A percentile compares a stretch with the other conserved stretches of the same genome.
Conservation (phyloP, 352 stramenopile genomes). For the Phytophthora europaea region DNA sequence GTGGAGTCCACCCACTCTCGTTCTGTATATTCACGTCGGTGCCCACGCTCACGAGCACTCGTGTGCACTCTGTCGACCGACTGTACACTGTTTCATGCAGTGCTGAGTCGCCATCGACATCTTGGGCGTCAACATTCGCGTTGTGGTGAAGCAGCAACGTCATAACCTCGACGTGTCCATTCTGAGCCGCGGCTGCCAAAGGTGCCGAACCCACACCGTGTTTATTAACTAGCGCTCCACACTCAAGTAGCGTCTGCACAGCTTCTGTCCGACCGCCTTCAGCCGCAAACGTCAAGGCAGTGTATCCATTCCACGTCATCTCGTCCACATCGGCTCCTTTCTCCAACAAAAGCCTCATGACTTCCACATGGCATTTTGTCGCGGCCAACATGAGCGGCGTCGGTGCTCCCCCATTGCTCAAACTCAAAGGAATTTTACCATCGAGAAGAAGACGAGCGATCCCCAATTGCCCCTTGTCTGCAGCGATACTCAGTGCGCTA, state of each 20-base stretch:
- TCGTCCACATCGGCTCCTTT: conserved; percentile 13
- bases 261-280: conserved; percentile 10
- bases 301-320: conserved; percentile 14
- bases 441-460: conserved; percentile 11
- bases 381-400: conserved; percentile 30
- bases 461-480: conserved; percentile 7
- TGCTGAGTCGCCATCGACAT: conserved; percentile 20
- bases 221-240: conserved; percentile 1
- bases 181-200: conserved; percentile 8
- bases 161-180: conserved; percentile 15
- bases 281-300: conserved; percentile 29
- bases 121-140: conserved; percentile 9
- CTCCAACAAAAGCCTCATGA: conserved; percentile 15
- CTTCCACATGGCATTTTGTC: conserved; percentile 7
- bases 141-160: conserved; percentile 18
- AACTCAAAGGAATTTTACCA: neutral
- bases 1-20: conserved; percentile 11
- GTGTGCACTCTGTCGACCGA: neutral
- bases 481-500: conserved; percentile 12
- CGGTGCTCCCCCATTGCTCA: conserved; percentile 13
- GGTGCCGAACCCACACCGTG: neutral
- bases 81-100: conserved; percentile 28
- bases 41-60: neutral
- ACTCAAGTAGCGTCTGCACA: neutral
- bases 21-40: conserved; percentile 8